These are phyloP conservation scores for Arthromyces matolae DNA, from an alignment of 768 basidiomycete species.

Conservation along the genomic window DNA sequence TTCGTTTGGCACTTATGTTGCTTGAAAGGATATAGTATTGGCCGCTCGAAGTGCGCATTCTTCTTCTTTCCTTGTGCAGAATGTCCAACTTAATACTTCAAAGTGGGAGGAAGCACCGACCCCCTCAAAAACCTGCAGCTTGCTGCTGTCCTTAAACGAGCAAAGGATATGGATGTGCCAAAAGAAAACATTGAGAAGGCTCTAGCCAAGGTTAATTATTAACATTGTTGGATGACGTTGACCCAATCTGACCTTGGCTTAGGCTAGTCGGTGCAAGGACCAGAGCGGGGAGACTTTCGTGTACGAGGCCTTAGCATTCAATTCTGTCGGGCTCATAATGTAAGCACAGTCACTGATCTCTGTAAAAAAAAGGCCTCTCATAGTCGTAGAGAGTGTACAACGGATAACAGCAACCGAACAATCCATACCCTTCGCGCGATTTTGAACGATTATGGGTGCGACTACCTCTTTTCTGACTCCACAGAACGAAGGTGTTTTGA, in stretches of 20 bases:
- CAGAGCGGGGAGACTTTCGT: constrained; percentile 43
- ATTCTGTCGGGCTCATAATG: constrained; percentile 63
- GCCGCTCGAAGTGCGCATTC: constrained; percentile 52
- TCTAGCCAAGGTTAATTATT: constrained; percentile 43
- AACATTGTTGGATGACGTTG: not conserved
- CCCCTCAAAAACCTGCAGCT: constrained; percentile 52
- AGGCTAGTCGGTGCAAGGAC: constrained; percentile 50
- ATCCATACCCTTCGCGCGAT: constrained; percentile 53
- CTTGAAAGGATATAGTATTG: constrained; percentile 51
- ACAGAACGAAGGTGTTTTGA: too few relatives aligned
- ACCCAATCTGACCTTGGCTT: not conserved
- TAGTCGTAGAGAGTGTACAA: constrained; percentile 47
- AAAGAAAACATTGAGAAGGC: constrained; percentile 68
- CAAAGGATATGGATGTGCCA: constrained; percentile 56
- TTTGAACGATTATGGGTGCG: constrained; percentile 44
- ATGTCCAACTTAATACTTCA: not conserved
- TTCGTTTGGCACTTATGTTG: not conserved
- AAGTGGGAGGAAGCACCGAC: constrained; percentile 56
- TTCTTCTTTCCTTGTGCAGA: not conserved
- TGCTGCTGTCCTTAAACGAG: constrained; percentile 50
- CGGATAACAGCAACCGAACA: constrained; percentile 65
- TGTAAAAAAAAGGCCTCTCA: not conserved
- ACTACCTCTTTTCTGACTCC: too few relatives aligned
- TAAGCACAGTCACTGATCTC: constrained; percentile 28
- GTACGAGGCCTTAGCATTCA: constrained; percentile 60